Percentiles rank a stretch among this genome's conserved stretches.
Conservation (phyloP, 345 rosid species). For the Aquilaria yunnanensis region DNA sequence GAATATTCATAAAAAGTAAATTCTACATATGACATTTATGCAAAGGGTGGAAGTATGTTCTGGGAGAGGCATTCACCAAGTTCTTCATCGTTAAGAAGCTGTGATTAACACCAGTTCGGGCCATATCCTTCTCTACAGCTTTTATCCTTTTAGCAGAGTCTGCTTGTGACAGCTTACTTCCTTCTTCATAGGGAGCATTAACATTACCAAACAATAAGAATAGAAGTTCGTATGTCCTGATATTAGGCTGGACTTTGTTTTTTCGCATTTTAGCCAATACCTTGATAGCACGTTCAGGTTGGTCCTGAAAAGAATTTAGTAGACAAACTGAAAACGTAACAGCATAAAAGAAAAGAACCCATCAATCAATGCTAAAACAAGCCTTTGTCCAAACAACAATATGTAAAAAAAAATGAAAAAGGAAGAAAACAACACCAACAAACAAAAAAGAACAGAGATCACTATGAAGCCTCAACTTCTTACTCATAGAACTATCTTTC, state of each 20-base stretch:
- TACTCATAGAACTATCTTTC: too few species aligned
- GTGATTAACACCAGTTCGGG: conserved; percentile 57
- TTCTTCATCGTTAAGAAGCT: conserved; percentile 46
- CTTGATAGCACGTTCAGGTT: conserved; percentile 70
- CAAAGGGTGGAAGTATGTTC: too few species aligned
- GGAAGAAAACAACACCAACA: too few species aligned
- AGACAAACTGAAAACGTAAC: too few species aligned
- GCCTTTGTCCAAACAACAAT: too few species aligned
- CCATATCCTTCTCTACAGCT: conserved; percentile 72
- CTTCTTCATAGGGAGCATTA: conserved; percentile 69
- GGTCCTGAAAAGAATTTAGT: conserved; percentile 37
- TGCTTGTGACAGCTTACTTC: conserved; percentile 46
- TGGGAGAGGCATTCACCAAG: conserved; percentile 43
- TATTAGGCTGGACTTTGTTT: conserved; percentile 46
- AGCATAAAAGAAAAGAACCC: too few species aligned
- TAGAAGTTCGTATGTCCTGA: conserved; percentile 57
- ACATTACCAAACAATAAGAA: conserved; percentile 71
- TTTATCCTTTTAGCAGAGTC: conserved; percentile 59
- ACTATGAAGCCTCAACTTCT: too few species aligned
- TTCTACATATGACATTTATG: too few species aligned
- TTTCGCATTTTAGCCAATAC: conserved; percentile 68
- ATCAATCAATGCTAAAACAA: too few species aligned
- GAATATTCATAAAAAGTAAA: too few species aligned
- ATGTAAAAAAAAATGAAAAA: too few species aligned
- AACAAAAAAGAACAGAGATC: too few species aligned